These are phyloP conservation scores for Mucor saturninus DNA, from an alignment of 371 early-diverging fungal species.

Conservation along the genomic window DNA sequence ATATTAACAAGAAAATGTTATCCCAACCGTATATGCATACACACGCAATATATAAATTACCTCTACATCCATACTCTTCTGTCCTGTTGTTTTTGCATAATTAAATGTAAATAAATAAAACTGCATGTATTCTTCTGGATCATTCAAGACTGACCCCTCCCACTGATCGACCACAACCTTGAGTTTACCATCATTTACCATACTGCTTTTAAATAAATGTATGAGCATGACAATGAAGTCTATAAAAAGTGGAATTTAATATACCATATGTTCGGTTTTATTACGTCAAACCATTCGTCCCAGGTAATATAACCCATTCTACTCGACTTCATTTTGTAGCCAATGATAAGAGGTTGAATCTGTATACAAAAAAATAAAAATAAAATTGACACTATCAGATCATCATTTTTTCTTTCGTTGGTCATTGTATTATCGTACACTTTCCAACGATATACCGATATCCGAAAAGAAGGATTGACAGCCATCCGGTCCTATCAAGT, in stretches of 20 bases:
- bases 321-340: conserved; percentile 41
- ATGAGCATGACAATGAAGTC: neutral
- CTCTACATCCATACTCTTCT: conserved; percentile 52
- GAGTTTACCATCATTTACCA: neutral
- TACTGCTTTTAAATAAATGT: neutral
- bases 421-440: conserved; percentile 19
- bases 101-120: conserved; percentile 41
- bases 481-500: conserved; percentile 40
- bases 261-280: neutral
- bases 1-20: neutral
- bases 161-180: conserved; percentile 10
- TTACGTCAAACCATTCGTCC: conserved; percentile 17
- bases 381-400: neutral
- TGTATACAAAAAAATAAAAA: neutral
- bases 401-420: neutral
- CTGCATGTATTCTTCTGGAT: conserved; percentile 24
- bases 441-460: conserved; percentile 37
- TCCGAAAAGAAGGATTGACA: conserved; percentile 42
- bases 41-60: conserved; percentile 14
- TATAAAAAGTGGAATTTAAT: neutral
- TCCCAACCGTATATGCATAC: no score
- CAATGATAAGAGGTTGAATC: conserved; percentile 40
- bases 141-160: conserved; percentile 1
- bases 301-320: conserved; percentile 38
- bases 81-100: conserved; percentile 40